Evolutionary conservation across 2,329 filamentous ascomycete species (phyloP).

Genomic region (Juglanconis sp.): DNA sequence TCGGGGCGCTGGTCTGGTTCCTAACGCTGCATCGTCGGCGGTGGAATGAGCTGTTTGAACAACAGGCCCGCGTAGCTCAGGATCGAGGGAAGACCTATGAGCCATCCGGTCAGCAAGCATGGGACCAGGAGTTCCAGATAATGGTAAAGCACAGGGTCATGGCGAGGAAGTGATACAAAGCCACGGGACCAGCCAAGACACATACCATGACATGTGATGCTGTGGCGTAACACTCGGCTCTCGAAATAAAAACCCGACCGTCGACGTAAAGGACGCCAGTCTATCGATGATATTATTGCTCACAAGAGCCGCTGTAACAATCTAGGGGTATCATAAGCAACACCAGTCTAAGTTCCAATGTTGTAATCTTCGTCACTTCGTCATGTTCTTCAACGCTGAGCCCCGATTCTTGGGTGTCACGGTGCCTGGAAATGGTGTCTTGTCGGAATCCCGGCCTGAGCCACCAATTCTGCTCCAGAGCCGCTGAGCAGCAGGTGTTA

Average conservation of each 20-base stretch:
- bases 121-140: too few species aligned
- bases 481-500: conserved; percentile 74
- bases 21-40: too few species aligned
- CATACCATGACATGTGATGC: background rate
- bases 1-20: too few species aligned
- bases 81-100: too few species aligned
- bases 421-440: conserved; percentile 38
- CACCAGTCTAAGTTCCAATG: background rate
- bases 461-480: conserved; percentile 61
- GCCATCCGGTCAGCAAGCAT: too few species aligned
- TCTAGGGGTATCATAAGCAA: conserved; percentile 17
- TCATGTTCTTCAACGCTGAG: conserved; percentile 33
- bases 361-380: conserved; percentile 24
- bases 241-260: background rate
- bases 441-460: conserved; percentile 29
- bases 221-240: too few species aligned
- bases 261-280: background rate
- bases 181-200: background rate
- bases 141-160: too few species aligned
- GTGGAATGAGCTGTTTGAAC: too few species aligned
- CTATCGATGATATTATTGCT: background rate
- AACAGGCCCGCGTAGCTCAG: too few species aligned
- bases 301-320: background rate
- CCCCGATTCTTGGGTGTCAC: conserved; percentile 37
- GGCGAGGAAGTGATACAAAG: too few species aligned